A percentile compares a stretch with the other conserved stretches of the same genome.
Evolutionary conservation across 2,329 filamentous ascomycete genomes (phyloP).

Genomic region (Fusarium sp.): DNA sequence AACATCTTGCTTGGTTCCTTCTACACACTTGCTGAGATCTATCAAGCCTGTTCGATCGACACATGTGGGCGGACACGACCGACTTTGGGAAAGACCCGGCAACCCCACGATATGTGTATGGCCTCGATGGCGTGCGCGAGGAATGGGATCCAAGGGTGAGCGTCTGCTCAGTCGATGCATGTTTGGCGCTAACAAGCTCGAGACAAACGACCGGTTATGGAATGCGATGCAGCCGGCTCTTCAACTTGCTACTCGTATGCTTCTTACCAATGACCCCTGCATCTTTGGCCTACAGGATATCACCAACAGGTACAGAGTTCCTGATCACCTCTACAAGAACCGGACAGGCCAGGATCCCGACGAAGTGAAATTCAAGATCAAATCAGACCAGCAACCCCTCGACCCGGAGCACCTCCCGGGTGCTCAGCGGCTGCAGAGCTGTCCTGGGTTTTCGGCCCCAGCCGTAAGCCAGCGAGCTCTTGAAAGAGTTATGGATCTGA

Average conservation of each 20-base stretch:
- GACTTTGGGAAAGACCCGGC: not conserved
- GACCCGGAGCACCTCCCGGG: slow-evolving; percentile 3
- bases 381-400: not conserved
- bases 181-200: not conserved
- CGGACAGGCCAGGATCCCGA: not conserved
- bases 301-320: slow-evolving; percentile 40
- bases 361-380: slow-evolving; percentile 16
- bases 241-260: slow-evolving; percentile 41
- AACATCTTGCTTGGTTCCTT: not conserved
- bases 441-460: slow-evolving; percentile 3
- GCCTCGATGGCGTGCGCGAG: slow-evolving; percentile 32
- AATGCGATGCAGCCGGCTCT: slow-evolving; percentile 45
- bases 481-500: slow-evolving; percentile 9
- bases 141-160: slow-evolving; percentile 44
- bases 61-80: slow-evolving; percentile 23
- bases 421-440: slow-evolving; percentile 9
- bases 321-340: slow-evolving; percentile 4
- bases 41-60: slow-evolving; percentile 24
- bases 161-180: not conserved
- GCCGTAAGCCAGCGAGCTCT: slow-evolving; percentile 1
- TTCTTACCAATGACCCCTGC: slow-evolving; percentile 35
- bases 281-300: slow-evolving; percentile 36
- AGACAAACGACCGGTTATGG: slow-evolving; percentile 46
- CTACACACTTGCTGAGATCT: not conserved
- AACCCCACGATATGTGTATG: slow-evolving; percentile 31